Evolutionary conservation across 2,329 filamentous ascomycete genomes (phyloP), one percentile per base, ranked within the genome.

Genomic region (Elsinoe arachidis): DNA sequence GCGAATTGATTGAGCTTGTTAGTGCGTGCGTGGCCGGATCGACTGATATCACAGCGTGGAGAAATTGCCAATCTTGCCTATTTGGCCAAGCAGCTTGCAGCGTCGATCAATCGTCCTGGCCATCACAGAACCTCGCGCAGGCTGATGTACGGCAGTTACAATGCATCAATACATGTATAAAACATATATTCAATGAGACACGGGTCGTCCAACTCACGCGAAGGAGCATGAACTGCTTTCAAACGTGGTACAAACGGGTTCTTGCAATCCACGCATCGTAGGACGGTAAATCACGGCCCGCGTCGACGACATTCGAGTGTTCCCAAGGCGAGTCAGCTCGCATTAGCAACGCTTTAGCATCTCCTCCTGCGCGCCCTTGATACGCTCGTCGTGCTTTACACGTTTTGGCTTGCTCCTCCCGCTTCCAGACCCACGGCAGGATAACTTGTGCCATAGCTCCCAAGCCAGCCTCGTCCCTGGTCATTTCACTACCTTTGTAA

Each of bases 61-160:
- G 41, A 46, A 46, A 46, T 46, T 46, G 41, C 41, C 41, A 46
- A 46, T 46, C 41, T 46, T 46, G 41, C 19, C 41, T 46, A 19
- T 46, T 46, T 26, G 41, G 41, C 41, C 41, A 46, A 46, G 41
- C 41, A 46, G 21, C 41, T 46, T 46, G 19, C 41, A 12, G n/a
- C 26, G 41, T 46, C 41, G 41, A 46, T 46, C 41, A 11, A 44
- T 44, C 41, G 14, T 44, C 17, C 41, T 12, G 41, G 14, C 41
- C 41, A 44, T 44, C 41, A 21, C 23, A 23, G 15, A 44, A 6
- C 23, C 23, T 23, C 15, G 19, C 9, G 41, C 41, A 44, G 17
- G 21, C 14, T 10, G 3, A 15, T 44, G 21, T 44, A 6, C 41
- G 17, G 17, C 17, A 11, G 6, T 38, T 17, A 23, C 17, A 44